phyloP scores from a whole-genome alignment of 495 filamentous ascomycete genomes.

The Trichoderma gamsii region DNA sequence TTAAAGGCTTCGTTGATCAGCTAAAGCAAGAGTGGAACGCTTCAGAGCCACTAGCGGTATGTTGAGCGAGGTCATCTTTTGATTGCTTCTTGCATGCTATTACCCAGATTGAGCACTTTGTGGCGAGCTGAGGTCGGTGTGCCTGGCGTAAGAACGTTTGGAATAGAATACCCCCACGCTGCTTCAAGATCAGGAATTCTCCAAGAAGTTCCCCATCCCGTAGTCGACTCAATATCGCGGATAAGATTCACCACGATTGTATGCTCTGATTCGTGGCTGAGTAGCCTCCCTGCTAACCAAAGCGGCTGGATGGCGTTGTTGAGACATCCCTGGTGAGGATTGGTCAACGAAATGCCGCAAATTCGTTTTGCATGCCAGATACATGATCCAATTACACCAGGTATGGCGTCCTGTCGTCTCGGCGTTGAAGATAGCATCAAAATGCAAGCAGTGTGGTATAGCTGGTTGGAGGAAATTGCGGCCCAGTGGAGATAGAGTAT shows the following conservation, averaged over 20 bases:
- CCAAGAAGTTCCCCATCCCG: slow-evolving; percentile 20
- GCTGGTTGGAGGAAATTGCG: slow-evolving; percentile 20
- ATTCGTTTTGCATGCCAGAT: slow-evolving; percentile 20
- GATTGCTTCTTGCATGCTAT: neutral
- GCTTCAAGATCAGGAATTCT: slow-evolving; percentile 19
- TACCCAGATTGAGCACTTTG: neutral
- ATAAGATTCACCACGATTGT: slow-evolving; percentile 13
- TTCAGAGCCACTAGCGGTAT: neutral
- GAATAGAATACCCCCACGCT: slow-evolving; percentile 19
- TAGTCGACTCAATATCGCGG: slow-evolving; percentile 17
- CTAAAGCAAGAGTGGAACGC: neutral
- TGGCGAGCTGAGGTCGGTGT: neutral
- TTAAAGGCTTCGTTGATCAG: neutral
- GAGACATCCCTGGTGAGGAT: slow-evolving; percentile 20
- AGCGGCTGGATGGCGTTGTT: slow-evolving; percentile 23
- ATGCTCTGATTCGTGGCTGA: slow-evolving; percentile 21
- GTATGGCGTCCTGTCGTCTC: neutral
- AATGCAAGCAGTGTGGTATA: slow-evolving; percentile 20
- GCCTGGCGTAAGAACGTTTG: neutral
- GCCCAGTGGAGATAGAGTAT: slow-evolving; percentile 20
- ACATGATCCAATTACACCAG: slow-evolving; percentile 15
- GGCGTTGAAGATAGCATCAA: slow-evolving; percentile 17
- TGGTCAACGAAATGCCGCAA: slow-evolving; percentile 20
- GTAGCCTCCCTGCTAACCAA: slow-evolving; percentile 19
- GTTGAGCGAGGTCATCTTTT: neutral